Conservation (phyloP, 805 yeast genomes). For the Myxozyma melibiosi region DNA sequence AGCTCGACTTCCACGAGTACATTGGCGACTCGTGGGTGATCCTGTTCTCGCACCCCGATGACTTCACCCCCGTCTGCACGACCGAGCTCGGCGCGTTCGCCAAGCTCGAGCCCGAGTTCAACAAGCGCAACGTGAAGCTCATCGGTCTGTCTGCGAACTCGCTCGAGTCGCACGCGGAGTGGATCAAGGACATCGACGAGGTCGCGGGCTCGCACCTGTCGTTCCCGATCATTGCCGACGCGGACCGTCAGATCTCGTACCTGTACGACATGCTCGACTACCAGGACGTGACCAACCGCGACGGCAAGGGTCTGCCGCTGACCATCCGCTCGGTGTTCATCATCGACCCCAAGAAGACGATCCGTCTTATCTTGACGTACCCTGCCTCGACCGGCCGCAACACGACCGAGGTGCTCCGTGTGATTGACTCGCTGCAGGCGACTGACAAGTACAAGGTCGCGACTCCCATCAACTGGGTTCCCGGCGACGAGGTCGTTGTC, state of each 20-base stretch:
- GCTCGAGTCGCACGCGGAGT: conserved; percentile 73
- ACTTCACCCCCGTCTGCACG: conserved; percentile 95
- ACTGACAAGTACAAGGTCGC: conserved; percentile 81
- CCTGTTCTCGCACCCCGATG: conserved; percentile 92
- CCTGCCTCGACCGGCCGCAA: conserved; percentile 96
- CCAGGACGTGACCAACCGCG: conserved; percentile 73
- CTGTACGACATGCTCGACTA: conserved; percentile 86
- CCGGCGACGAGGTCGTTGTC: conserved; percentile 89
- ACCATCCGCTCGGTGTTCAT: conserved; percentile 92
- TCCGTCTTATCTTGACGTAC: conserved; percentile 82
- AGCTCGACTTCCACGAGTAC: conserved; percentile 83
- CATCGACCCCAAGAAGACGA: conserved; percentile 87
- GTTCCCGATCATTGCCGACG: conserved; percentile 91
- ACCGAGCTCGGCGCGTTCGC: conserved; percentile 96
- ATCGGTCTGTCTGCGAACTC: conserved; percentile 89
- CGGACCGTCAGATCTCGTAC: conserved; percentile 79
- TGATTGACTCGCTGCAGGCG: conserved; percentile 77
- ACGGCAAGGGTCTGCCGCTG: conserved; percentile 67
- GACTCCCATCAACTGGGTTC: conserved; percentile 71
- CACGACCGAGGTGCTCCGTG: conserved; percentile 89
- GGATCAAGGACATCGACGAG: conserved; percentile 93
- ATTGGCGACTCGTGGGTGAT: conserved; percentile 86
- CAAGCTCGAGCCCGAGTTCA: conserved; percentile 82
- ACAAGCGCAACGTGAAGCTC: conserved; percentile 80
- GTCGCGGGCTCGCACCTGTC: conserved; percentile 72